These are phyloP conservation scores for Hypholoma fasciculare DNA, from an alignment of 768 basidiomycete species.

Conservation along the genomic window DNA sequence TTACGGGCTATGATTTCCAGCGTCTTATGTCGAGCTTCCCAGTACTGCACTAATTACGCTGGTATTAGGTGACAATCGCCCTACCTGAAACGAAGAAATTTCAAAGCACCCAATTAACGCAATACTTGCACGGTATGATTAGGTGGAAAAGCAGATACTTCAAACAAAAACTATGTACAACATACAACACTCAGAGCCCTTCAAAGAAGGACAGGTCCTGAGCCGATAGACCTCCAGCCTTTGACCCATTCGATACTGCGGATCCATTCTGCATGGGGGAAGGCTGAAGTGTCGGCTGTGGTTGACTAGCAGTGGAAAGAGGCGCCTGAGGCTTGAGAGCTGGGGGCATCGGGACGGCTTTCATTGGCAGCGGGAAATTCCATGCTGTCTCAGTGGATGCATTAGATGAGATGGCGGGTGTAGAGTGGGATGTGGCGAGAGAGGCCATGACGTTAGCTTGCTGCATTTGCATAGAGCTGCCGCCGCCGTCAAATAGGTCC, in stretches of 20 bases:
- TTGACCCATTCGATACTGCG: conserved; percentile 20
- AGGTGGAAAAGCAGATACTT: neutral
- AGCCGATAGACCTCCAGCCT: conserved; percentile 63
- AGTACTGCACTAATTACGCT: too few relatives aligned
- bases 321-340: neutral
- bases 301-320: neutral
- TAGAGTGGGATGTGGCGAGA: conserved; percentile 14
- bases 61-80: too few relatives aligned
- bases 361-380: conserved; percentile 10
- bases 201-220: conserved; percentile 91
- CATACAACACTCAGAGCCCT: conserved; percentile 35
- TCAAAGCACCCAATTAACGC: neutral
- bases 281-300: conserved; percentile 12
- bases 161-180: neutral
- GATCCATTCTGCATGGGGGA: conserved; percentile 6
- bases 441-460: conserved; percentile 27
- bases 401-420: neutral
- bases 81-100: neutral
- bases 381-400: conserved; percentile 1
- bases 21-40: too few relatives aligned
- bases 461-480: conserved; percentile 28
- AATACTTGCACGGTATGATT: too few relatives aligned
- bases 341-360: neutral
- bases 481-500: conserved; percentile 27
- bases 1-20: too few relatives aligned